Evolutionary conservation across 2,329 filamentous ascomycete species (phyloP), one percentile per base, ranked within the genome.

Genomic region (Aspergillus sp.): DNA sequence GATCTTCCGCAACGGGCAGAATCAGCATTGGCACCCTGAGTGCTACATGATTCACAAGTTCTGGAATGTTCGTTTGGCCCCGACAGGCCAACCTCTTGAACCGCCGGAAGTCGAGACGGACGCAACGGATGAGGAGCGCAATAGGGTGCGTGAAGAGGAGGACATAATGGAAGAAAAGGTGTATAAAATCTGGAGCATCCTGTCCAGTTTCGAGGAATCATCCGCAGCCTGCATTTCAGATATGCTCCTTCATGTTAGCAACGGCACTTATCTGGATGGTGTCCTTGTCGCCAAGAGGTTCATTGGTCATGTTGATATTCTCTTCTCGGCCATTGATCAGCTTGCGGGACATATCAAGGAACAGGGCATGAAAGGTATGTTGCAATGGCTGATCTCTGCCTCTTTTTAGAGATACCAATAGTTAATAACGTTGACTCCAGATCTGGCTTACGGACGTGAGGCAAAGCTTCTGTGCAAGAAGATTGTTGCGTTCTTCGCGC

Each of bases 1-100:
- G 77, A 98, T 99, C 63, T 99, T 93, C 78, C 89, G 95, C 69
- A 98, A 98, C 76, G 94, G 94, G 2, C 91, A 97, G 74, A 97
- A 98, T 73, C 95, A 99, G 73, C 95, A 99, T 75, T 99, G 95
- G 95, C 95, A 99, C 74, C 95, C 95, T 2, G 95, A 99, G 78
- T 99, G 95, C 78, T 99, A 99, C 78, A 99, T 99, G 95, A 99
- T 99, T 64, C 95, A 99, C 80, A 99, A 99, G 73, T 99, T 98
- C 78, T 99, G 95, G 95, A 99, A 98, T 74, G 95, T 99, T 61
- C 89, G 95, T 55, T 82, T 99, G 39, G 87, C 88, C 10, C 84
- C 87, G 25, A 82, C 85, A 10, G 83, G 84, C 43, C 82, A 87
- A 59, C 73, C 78, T 10, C 72, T 81, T 38, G 79, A 82, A 59